These are phyloP conservation scores for Torulaspora maleeae DNA, from an alignment of 805 yeast species.

Conservation along the genomic window DNA sequence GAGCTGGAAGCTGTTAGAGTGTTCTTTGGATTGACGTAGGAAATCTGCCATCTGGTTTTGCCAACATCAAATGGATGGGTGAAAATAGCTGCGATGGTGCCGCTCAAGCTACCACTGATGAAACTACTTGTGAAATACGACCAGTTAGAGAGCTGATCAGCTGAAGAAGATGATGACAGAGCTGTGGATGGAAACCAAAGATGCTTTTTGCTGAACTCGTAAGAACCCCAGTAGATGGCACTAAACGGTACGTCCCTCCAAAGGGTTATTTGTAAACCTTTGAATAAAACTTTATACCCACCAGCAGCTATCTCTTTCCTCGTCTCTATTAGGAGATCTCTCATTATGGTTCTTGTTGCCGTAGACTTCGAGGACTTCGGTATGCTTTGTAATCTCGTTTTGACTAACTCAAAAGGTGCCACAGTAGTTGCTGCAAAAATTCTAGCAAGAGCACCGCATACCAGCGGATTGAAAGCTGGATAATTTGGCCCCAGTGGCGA, in stretches of 20 bases:
- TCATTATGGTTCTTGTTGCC: constrained; percentile 33
- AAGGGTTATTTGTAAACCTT: constrained; percentile 79
- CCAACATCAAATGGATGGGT: constrained; percentile 98
- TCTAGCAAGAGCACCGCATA: constrained; percentile 85
- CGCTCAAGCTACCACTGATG: constrained; percentile 77
- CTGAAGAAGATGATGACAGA: constrained; percentile 18
- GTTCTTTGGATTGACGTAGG: constrained; percentile 24
- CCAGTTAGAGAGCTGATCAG: constrained; percentile 29
- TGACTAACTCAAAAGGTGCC: constrained; percentile 81
- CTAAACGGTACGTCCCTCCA: constrained; percentile 98
- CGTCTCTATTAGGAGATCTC: constrained; percentile 52
- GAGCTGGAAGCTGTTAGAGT: constrained; percentile 3
- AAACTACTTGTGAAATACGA: constrained; percentile 60
- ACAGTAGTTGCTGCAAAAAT: constrained; percentile 76
- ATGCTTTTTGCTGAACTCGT: constrained; percentile 50
- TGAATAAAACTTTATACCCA: constrained; percentile 68
- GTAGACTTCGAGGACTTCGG: constrained; percentile 44
- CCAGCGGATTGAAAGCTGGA: constrained; percentile 57
- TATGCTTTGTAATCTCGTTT: constrained; percentile 87
- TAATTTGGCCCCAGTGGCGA: constrained; percentile 46
- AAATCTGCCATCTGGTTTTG: constrained; percentile 81
- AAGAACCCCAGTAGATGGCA: constrained; percentile 89
- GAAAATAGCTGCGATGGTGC: constrained; percentile 74
- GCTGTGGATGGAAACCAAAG: constrained; percentile 17
- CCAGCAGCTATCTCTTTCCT: constrained; percentile 44